Conservation (phyloP, 148 eudicot species). For the Camellia granthamiana region DNA sequence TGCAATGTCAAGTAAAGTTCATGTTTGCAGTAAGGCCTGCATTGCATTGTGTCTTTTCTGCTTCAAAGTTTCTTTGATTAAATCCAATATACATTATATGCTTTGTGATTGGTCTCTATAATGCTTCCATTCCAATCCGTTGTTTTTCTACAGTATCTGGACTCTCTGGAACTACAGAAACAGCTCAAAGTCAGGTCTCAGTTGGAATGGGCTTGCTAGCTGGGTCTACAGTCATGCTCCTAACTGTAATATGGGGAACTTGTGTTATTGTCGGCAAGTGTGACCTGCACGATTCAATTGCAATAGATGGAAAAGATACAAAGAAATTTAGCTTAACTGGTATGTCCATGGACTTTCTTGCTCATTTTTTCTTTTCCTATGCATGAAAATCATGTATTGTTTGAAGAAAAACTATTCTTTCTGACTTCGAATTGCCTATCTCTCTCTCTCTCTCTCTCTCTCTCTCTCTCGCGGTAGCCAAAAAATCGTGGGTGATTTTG, state of each 20-base stretch:
- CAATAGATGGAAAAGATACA: slow-evolving; percentile 43
- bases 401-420: background rate
- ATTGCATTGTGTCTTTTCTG: background rate
- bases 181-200: slow-evolving; percentile 59
- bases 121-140: no score
- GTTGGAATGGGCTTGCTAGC: slow-evolving; percentile 66
- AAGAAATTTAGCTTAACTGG: slow-evolving; percentile 45
- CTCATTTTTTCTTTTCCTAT: background rate
- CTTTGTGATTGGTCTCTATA: background rate
- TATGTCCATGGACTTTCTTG: slow-evolving; percentile 12
- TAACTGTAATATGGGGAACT: slow-evolving; percentile 56
- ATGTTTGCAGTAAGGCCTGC: background rate
- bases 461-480: no score
- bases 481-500: no score
- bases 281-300: slow-evolving; percentile 32
- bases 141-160: slow-evolving; percentile 39
- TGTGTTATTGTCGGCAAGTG: slow-evolving; percentile 60
- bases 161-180: slow-evolving; percentile 47
- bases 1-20: background rate
- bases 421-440: background rate
- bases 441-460: no score
- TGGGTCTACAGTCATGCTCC: slow-evolving; percentile 58
- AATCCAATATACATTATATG: background rate
- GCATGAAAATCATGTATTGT: background rate
- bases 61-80: background rate